Base-by-base conservation (phyloP, 2,329 filamentous ascomycete species). In the Fusarium irregulare region DNA sequence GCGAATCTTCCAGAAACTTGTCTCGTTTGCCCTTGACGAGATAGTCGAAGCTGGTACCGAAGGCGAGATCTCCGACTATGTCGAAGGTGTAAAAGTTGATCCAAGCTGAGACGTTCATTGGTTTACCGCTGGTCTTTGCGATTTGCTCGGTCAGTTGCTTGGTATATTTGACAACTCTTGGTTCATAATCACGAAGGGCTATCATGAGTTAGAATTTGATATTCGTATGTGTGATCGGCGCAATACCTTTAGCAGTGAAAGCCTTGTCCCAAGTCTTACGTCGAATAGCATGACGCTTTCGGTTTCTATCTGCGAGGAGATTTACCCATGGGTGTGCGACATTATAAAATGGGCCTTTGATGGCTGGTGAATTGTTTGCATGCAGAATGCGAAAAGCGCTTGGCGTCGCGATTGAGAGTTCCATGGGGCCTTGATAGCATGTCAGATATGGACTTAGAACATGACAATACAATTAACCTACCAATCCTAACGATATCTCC, bases 401-500 rank as follows among this genome's bases (percentile, higher is more conserved):
- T 4, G 71, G 71, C 0, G 66, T 58, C 0, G 68, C 58, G 13
- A 73, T 68, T 0, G 71, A 73, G 0, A 73, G 5, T 7, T 70
- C 63, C 0, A 54, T 48, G 0, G 71, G 68, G 0, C 69, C 70
- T 72, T n/a, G 1, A 9, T 4, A 0, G 2, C 23, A 1, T 28
- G 32, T 47, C 7, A 20, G 14, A 14, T 8, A 6, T 2, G 0
- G 2, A 0, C 4, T 3, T 2, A 0, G 1, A 10, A 3, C 14
- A 11, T 12, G 3, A 4, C 4, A 2, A 2, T 13, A 2, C 0
- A 4, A 1, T 3, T 3, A 4, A 28, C 64, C 0, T 20, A 54
- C 70, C 70, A 6, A 73, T 56, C 21, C 70, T 50, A 7, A 73
- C 69, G 3, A 65, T 63, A 9, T 70, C 62, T 16, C 69, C 70